Percentiles rank a stretch among this genome's conserved stretches.
phyloP scores from a whole-genome alignment of 2,329 filamentous ascomycete genomes.

The Bertia moriformis region DNA sequence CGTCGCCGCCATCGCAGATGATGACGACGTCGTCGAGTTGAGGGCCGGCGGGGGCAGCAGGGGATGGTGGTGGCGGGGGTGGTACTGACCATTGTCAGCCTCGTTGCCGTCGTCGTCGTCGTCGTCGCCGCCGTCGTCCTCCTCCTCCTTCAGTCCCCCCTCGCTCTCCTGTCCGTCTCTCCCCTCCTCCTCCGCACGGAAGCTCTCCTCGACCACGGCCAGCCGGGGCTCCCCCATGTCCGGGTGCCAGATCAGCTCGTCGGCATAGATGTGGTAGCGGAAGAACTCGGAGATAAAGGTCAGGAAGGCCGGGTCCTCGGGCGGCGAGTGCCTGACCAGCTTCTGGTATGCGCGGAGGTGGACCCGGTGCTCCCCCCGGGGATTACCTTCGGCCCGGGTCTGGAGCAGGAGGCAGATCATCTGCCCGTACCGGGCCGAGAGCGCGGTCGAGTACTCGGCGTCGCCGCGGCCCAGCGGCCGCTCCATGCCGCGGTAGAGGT shows the following conservation, averaged over 20 bases:
- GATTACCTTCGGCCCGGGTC: conserved; percentile 38
- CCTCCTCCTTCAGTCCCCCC: no score
- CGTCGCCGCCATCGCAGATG: conserved; percentile 10
- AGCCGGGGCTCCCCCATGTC: conserved; percentile 19
- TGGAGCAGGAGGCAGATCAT: conserved; percentile 48
- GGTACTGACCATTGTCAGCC: no score
- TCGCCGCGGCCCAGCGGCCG: conserved; percentile 17
- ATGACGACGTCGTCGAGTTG: background rate
- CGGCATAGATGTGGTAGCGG: conserved; percentile 64
- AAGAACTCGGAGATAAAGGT: conserved; percentile 63
- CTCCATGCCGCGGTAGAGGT: conserved; percentile 30
- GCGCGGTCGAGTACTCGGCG: conserved; percentile 26
- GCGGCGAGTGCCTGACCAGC: conserved; percentile 48
- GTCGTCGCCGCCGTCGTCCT: no score
- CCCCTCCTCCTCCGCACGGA: no score
- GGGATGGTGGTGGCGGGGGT: conserved; percentile 4
- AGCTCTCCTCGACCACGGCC: conserved; percentile 9
- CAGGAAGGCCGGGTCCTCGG: conserved; percentile 50
- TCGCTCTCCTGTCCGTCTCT: no score
- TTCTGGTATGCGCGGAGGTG: conserved; percentile 65
- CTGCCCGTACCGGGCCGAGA: conserved; percentile 43
- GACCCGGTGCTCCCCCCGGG: conserved; percentile 57
- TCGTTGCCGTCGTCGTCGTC: no score
- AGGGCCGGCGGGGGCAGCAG: background rate
- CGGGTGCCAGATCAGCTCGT: conserved; percentile 40